Conservation (phyloP, 1,139 yeast genomes). For the Diutina mesorugosa region DNA sequence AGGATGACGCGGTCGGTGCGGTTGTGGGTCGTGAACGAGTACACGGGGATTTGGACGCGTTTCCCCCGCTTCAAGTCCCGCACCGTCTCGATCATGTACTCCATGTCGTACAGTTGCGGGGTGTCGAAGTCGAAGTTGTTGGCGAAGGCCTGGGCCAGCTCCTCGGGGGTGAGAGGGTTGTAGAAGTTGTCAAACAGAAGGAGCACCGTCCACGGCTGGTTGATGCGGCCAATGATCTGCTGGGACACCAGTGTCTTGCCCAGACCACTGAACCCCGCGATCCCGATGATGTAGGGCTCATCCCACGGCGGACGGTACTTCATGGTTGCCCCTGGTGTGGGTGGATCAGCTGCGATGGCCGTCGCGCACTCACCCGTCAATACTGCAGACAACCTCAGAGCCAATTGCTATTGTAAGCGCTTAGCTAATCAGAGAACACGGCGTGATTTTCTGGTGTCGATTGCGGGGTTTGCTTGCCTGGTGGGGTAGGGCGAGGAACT, state of each 20-base stretch:
- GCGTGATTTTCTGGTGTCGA: too few relatives aligned
- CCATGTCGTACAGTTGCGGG: conserved; percentile 74
- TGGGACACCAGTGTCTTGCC: conserved; percentile 93
- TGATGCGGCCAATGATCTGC: conserved; percentile 61
- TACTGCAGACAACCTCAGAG: too few relatives aligned
- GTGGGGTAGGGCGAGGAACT: too few relatives aligned
- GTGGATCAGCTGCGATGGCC: background rate
- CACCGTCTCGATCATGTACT: conserved; percentile 52
- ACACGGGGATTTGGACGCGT: conserved; percentile 69
- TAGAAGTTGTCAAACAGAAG: conserved; percentile 87
- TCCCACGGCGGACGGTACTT: conserved; percentile 86
- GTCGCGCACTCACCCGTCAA: background rate
- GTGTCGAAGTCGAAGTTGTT: conserved; percentile 73
- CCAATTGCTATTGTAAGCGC: too few relatives aligned
- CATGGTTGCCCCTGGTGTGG: background rate
- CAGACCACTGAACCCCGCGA: conserved; percentile 91
- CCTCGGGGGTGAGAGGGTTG: conserved; percentile 51
- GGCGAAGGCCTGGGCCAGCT: conserved; percentile 50
- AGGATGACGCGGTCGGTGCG: conserved; percentile 59
- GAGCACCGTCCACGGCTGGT: conserved; percentile 95
- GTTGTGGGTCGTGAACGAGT: conserved; percentile 66
- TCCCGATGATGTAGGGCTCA: conserved; percentile 86
- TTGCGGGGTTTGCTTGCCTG: too few relatives aligned
- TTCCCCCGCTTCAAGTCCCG: conserved; percentile 44
- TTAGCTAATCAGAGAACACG: too few relatives aligned